phyloP scores from a whole-genome alignment of 352 stramenopile species.

The Globisporangium nagaii region DNA sequence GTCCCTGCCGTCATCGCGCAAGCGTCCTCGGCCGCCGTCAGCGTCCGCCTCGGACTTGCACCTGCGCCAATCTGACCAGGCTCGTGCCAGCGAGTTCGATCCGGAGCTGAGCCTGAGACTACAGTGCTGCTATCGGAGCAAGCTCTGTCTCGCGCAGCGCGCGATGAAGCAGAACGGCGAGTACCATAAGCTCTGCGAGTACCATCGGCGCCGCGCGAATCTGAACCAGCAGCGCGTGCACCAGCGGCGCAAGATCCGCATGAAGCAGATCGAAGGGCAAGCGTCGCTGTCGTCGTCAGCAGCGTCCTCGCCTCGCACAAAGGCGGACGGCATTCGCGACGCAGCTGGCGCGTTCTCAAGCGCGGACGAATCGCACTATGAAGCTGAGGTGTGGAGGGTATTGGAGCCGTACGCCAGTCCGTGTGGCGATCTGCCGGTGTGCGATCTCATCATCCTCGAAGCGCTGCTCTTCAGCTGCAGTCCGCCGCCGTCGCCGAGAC shows the following conservation, averaged over 20 bases:
- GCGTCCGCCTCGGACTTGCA: no score
- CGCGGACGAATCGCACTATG: neutral
- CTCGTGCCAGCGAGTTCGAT: no score
- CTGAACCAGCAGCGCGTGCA: constrained; percentile 32
- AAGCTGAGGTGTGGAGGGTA: neutral
- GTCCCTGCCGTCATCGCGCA: no score
- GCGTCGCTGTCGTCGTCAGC: neutral
- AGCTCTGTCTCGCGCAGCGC: constrained; percentile 23
- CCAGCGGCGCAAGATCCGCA: constrained; percentile 18
- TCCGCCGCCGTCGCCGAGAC: neutral
- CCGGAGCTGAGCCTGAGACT: neutral
- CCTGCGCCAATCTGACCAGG: no score
- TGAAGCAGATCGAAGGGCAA: neutral
- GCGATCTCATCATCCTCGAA: constrained; percentile 6
- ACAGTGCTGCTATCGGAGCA: constrained; percentile 24
- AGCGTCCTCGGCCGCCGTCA: no score
- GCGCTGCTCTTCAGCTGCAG: neutral
- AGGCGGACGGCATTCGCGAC: neutral
- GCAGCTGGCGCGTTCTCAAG: neutral
- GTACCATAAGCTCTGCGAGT: constrained; percentile 28
- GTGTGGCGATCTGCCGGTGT: constrained; percentile 1
- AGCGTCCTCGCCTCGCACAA: neutral
- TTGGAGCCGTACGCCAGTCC: constrained; percentile 6
- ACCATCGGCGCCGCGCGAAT: constrained; percentile 32
- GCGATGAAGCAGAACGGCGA: constrained; percentile 35